Evolutionary conservation across 805 yeast genomes (phyloP), one percentile per base, ranked within the genome.

Genomic region (Candida khao-thaluensis): DNA sequence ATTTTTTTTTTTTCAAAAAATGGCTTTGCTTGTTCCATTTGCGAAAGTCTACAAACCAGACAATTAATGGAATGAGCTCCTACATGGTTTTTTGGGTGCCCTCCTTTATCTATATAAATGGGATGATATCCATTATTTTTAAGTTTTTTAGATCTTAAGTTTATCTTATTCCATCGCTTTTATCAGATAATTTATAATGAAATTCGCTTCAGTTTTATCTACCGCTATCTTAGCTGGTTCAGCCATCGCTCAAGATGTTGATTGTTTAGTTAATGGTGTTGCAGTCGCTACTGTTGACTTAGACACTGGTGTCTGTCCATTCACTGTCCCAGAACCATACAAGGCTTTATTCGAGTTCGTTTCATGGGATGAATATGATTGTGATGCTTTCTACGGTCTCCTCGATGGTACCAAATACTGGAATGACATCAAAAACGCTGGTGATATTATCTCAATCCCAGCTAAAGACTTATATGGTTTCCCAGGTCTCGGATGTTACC

Each of bases 231-330:
- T 55, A 17, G 44, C 59, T 31, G 49, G 54, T 38, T 50, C 60
- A 21, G 53, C 61, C 22, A 31, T 51, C 28, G 69, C 72, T 26
- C 28, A 44, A 29, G 54, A 62, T 41, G 73, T 66, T 30, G 67
- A 59, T 24, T 67, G 73, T 54, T 47, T 55, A 30, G 64, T 64
- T 30, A 49, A 60, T 46, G 71, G 70, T 45, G 52, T 24, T 21
- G 40, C 52, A 27, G 57, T 54, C 29, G 62, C 65, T 17, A 54
- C 56, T 28, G 73, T 67, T 25, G 71, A 64, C 53, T 58, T 58
- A 47, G 71, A 59, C 40, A 59, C 72, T 30, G 73, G 70, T 42
- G 41, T 40, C 6, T 67, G 73, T 56, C 59, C 64, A 32, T 66
- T 66, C 62, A 44, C 59, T 16, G 44, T 67, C 36, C 70, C 69